Evolutionary conservation across 306 rosid genomes (phyloP), one percentile per base, ranked within the genome.

Genomic region (Coriaria nepalensis): DNA sequence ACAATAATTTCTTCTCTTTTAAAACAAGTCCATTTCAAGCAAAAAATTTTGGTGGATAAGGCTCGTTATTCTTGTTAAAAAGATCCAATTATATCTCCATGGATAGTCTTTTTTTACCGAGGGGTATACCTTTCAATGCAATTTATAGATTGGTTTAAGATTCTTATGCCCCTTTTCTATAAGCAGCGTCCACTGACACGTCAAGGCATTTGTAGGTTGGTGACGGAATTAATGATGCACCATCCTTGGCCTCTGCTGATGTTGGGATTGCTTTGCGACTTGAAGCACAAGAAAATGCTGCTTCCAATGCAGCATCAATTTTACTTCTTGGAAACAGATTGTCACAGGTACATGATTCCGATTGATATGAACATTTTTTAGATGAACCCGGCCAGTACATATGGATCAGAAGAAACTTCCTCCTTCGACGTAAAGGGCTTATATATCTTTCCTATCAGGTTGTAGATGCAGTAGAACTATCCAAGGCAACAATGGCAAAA

Each of bases 181-280:
- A 35, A 8, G 57, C 51, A 57, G 37, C 57, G 41, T 45, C 32
- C 14, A 49, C 65, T 62, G 47, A 71, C 48, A 43, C 8, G 9
- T 34, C 37, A 42, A 10, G 13, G 65, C 65, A 54, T 56, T 37
- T 59, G n/a, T 62, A 90, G 97, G 94, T 90, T 43, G 97, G 97
- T 45, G 97, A 84, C 71, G 95, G 97, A 56, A 90, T 90, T 68
- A 90, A 90, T 60, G 97, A 90, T 61, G 97, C 97, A 53, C 97
- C 97, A 41, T 85, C 95, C 53, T 75, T 90, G 78, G 95, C 94
- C 53, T 78, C 77, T 39, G 92, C 98, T 13, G 94, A 90, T 61
- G 98, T 90, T 41, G 98, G 98, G 61, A 85, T 90, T 45, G 98
- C 96, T 57, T 64, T 90, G 64, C 92, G 75, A 71, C 75, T 75